Base-by-base conservation (phyloP, 345 rosid species). In the Zanthoxylum bungeanum region DNA sequence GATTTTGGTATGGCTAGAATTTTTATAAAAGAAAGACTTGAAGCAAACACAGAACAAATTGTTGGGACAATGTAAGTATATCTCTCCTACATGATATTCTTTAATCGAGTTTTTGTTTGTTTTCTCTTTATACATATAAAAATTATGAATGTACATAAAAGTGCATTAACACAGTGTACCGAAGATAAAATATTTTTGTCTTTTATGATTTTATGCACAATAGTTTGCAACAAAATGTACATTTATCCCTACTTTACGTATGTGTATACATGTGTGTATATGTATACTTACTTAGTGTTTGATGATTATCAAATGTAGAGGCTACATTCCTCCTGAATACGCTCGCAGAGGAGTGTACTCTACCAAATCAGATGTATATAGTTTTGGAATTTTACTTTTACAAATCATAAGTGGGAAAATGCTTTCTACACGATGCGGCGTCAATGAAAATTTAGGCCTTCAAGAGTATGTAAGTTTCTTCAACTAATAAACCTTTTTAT, bases 361-460 rank as follows among this genome's bases (percentile, higher is more conserved):
- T 2, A 77, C 60, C 63, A 86, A 86, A 60, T 80, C 65, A 4
- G 83, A 84, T 2, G 77, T 86, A 27, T 86, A 75, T 33, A 84
- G 87, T 62, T 86, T 80, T 9, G 86, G 90, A 50, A 79, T 86
- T 36, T 33, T 86, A 5, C 82, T 86, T 28, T 62, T 84, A 53
- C 87, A 86, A 66, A 82, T 84, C 55, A 66, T 84, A 22, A 76
- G 86, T 44, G 81, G 87, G 50, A 75, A 72, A 82, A 84, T 59
- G 51, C 76, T 53, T 24, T 28, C 36, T 46, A 21, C 53, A 69
- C 27, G 61, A 12, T 81, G 79, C 27, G 86, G 88, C n/a, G n/a
- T 39, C 3, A 9, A 40, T 21, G 81, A 71, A 72, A 74, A 76
- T 44, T 68, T 79, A 19, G 71, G 58, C 63, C 83, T 83, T 37